Percentiles rank a stretch among this genome's conserved stretches.
Evolutionary conservation across 73 alveolate species (phyloP).

Genomic region (Tetrahymena elliotti): DNA sequence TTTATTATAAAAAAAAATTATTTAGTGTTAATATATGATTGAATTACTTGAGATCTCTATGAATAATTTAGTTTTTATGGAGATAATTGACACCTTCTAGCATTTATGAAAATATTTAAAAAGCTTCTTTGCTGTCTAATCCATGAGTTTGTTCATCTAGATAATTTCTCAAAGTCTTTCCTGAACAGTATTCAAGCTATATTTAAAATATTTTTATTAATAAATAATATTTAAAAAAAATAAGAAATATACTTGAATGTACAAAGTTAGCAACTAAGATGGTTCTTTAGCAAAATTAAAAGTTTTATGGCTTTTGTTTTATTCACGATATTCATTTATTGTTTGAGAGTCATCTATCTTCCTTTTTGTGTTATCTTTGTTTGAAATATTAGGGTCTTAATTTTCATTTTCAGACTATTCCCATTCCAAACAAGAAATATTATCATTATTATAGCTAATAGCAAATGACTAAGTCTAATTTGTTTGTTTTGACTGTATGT

Average conservation of each 20-base stretch:
- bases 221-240: background rate
- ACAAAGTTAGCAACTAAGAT: background rate
- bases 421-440: background rate
- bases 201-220: background rate
- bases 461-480: background rate
- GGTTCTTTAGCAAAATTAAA: background rate
- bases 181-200: background rate
- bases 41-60: slow-evolving; percentile 71
- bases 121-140: slow-evolving; percentile 41
- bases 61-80: slow-evolving; percentile 63
- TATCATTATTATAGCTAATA: background rate
- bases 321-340: background rate
- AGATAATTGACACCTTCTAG: slow-evolving; percentile 74
- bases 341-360: background rate
- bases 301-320: background rate
- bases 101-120: slow-evolving; percentile 54
- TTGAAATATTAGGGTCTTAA: background rate
- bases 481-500: background rate
- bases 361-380: background rate
- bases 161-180: background rate
- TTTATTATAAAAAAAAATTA: background rate
- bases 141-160: background rate
- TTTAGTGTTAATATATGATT: background rate
- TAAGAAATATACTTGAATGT: background rate
- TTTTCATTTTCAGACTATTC: background rate